Percentiles rank a stretch among this genome's conserved stretches.
Conservation (phyloP, 2,329 filamentous ascomycete species). For the Phoma herbarum region DNA sequence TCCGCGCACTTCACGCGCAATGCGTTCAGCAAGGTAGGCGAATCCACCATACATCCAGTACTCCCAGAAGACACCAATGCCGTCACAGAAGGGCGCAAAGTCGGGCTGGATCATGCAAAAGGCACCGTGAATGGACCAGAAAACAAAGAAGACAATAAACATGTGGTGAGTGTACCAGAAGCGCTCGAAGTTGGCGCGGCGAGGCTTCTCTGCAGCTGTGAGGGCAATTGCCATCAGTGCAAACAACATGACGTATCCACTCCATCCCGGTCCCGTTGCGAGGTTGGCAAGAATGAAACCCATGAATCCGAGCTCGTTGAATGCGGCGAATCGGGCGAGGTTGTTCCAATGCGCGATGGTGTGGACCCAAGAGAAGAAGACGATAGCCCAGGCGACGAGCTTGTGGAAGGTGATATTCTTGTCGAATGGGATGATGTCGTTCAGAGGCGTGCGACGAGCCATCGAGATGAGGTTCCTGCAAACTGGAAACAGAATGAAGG, state of each 20-base stretch:
- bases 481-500: conserved; percentile 80
- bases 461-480: conserved; percentile 86
- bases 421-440: conserved; percentile 87
- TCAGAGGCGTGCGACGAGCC: conserved; percentile 79
- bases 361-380: conserved; percentile 88
- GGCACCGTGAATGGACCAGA: conserved; percentile 88
- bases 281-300: conserved; percentile 82
- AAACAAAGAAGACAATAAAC: conserved; percentile 87
- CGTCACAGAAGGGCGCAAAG: conserved; percentile 78
- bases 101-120: conserved; percentile 93
- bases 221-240: conserved; percentile 79
- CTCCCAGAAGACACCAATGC: conserved; percentile 85
- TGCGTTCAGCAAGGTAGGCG: conserved; percentile 79
- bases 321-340: conserved; percentile 77
- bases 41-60: conserved; percentile 89
- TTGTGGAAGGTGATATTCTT: conserved; percentile 93
- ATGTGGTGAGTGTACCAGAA: conserved; percentile 94
- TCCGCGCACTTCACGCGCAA: conserved; percentile 80
- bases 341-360: conserved; percentile 90
- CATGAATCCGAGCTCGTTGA: conserved; percentile 79
- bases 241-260: conserved; percentile 83
- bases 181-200: conserved; percentile 83
- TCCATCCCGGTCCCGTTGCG: conserved; percentile 82
- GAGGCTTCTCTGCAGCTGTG: conserved; percentile 79
- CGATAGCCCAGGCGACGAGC: conserved; percentile 83